Base-by-base conservation (phyloP, 2,329 filamentous ascomycete species). In the Thelonectria olida region DNA sequence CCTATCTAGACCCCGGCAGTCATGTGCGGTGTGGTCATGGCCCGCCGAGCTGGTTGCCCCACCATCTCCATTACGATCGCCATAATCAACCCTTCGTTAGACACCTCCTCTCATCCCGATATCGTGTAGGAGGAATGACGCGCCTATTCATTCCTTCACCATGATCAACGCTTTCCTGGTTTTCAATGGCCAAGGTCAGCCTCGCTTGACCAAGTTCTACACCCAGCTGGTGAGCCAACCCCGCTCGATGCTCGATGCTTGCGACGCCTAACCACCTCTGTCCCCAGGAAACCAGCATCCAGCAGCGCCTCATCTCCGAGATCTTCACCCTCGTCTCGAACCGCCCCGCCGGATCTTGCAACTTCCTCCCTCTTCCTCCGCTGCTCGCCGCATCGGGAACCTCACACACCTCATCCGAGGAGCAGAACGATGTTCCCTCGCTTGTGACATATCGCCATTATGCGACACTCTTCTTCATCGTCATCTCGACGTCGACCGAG, bases 91-190 rank as follows among this genome's bases (percentile, higher is more conserved):
- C 44, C n/a, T n/a, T n/a, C n/a, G n/a, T n/a, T n/a, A n/a, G n/a
- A n/a, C n/a, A n/a, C n/a, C n/a, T 54, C 48, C 42, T 12, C 50
- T 22, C 41, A 42, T 45, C n/a, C 55, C 27, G 27, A 36, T 54
- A 23, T 28, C 7, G 44, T 53, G 27, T 20, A 38, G 39, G 28
- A 51, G 52, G 54, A 50, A 74, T 70, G 72, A 68, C 48, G 62
- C 65, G 54, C 7, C 22, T 17, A 9, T 25, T 61, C 54, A 34
- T 2, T 63, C 27, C 60, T 58, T 62, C 53, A 80, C 69, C 69
- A 99, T 99, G 96, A 98, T 99, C 79, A 99, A 97, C 84, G 96
- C 96, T 28, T 95, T 99, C 64, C 85, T 99, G 68, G 95, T 99
- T 76, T 99, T 99, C 84, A 99, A 99, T 75, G 97, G 97, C 82